Conservation (phyloP, 306 rosid genomes). For the Dryas alaskensis region DNA sequence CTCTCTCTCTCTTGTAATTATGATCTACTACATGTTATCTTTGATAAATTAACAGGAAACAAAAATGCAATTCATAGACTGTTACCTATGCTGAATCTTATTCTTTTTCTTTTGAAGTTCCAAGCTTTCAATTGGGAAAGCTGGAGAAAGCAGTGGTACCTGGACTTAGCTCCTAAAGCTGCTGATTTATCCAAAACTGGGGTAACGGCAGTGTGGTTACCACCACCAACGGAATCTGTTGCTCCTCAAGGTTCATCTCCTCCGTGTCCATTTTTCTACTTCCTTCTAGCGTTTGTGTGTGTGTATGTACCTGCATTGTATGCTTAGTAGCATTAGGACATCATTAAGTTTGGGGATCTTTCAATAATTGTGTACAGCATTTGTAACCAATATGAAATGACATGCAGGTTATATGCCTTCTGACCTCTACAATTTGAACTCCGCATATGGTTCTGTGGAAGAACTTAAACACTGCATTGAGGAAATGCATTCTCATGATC, state of each 20-base stretch:
- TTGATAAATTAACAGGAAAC: conserved; percentile 1
- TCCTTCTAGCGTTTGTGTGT: not conserved
- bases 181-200: conserved; percentile 68
- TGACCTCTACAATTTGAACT: conserved; percentile 79
- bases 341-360: not conserved
- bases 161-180: conserved; percentile 58
- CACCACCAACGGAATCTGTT: conserved; percentile 78
- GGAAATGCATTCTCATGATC: conserved; percentile 67
- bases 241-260: conserved; percentile 52
- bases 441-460: conserved; percentile 64
- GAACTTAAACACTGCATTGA: conserved; percentile 66
- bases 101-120: conserved; percentile 40
- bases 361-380: conserved; percentile 3
- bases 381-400: conserved; percentile 26
- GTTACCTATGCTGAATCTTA: conserved; percentile 24
- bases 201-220: conserved; percentile 72
- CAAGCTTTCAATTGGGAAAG: conserved; percentile 90
- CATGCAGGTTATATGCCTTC: conserved; percentile 82
- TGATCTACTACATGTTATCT: not conserved
- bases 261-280: conserved; percentile 6
- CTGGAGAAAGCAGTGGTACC: conserved; percentile 81
- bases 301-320: not conserved
- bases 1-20: not conserved
- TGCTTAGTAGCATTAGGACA: not conserved
- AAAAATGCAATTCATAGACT: not conserved